These are phyloP conservation scores for Phytophthora agathidicida DNA, from an alignment of 352 stramenopile genomes.

Conservation along the genomic window DNA sequence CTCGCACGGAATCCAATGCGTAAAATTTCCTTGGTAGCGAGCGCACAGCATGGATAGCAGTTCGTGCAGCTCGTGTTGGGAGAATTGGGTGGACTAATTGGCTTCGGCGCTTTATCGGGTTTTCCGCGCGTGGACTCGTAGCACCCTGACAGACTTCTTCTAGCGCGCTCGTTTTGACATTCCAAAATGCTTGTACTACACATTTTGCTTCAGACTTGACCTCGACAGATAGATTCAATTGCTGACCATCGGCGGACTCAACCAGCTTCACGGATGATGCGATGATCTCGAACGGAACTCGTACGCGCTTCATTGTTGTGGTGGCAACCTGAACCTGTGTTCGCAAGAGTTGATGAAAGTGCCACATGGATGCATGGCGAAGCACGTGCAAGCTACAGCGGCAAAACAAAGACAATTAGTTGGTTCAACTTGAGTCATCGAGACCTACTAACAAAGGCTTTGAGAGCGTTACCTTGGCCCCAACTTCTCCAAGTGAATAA, in stretches of 20 bases:
- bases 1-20: conserved; percentile 18
- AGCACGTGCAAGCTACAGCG: conserved; percentile 54
- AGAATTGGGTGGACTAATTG: background rate
- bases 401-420: conserved; percentile 1
- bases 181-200: conserved; percentile 44
- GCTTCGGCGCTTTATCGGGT: background rate
- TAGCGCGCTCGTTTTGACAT: conserved; percentile 33
- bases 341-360: conserved; percentile 67
- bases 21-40: conserved; percentile 35
- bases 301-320: conserved; percentile 48
- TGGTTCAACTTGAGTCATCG: background rate
- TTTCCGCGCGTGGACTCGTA: background rate
- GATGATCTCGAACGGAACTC: conserved; percentile 51
- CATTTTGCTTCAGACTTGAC: conserved; percentile 29
- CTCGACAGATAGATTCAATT: conserved; percentile 30
- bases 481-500: conserved; percentile 37
- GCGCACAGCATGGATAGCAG: conserved; percentile 13
- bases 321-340: conserved; percentile 42
- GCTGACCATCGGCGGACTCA: background rate
- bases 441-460: background rate
- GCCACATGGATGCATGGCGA: conserved; percentile 60
- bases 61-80: conserved; percentile 8
- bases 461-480: conserved; percentile 26
- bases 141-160: conserved; percentile 8
- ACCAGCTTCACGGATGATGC: conserved; percentile 37